Conservation (phyloP, 768 basidiomycete genomes). For the Podaxis pistillaris region DNA sequence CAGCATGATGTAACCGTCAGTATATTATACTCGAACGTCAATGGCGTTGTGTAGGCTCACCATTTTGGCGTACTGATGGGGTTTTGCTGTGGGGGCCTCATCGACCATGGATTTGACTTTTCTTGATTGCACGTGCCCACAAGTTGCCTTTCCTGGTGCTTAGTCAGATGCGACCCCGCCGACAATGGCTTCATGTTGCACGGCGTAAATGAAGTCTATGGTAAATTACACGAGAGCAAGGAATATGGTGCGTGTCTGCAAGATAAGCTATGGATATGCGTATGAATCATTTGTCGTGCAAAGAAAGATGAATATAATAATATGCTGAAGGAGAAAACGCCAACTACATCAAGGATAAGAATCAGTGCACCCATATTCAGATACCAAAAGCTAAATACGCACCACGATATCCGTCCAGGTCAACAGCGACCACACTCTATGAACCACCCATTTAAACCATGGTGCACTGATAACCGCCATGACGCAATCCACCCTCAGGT, state of each 20-base stretch:
- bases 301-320: constrained; percentile 8
- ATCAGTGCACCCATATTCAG: background rate
- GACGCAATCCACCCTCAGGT: constrained; percentile 8
- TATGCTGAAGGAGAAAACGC: constrained; percentile 6
- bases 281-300: background rate
- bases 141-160: background rate
- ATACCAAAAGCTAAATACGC: background rate
- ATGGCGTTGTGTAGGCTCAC: background rate
- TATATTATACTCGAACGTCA: background rate
- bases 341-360: background rate
- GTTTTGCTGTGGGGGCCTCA: background rate
- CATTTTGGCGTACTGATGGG: constrained; percentile 4
- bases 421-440: constrained; percentile 1
- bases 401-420: constrained; percentile 10
- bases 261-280: too few species aligned
- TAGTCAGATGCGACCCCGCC: background rate
- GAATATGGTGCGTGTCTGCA: too few species aligned
- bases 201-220: background rate
- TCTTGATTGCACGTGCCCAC: constrained; percentile 9
- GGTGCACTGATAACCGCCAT: background rate
- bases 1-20: background rate
- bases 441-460: constrained; percentile 4
- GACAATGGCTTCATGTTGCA: background rate
- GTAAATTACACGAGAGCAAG: background rate
- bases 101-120: background rate